Evolutionary conservation across 768 basidiomycete species (phyloP), one percentile per base, ranked within the genome.

Genomic region (Lyophyllum decastes): DNA sequence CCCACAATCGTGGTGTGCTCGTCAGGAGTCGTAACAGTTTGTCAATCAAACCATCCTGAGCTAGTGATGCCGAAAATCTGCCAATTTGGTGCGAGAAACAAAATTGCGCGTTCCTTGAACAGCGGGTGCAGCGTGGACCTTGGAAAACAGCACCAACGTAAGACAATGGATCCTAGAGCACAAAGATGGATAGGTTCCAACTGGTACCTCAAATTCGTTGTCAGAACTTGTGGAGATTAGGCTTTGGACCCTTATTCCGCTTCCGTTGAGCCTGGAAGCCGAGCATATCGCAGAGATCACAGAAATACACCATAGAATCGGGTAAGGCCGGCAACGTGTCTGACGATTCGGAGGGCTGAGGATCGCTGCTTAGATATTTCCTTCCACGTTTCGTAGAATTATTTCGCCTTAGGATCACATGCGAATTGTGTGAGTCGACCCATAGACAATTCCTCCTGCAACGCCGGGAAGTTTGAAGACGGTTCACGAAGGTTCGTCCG

Each of bases 231-330:
- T 33, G 51, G n/a, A 35, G 24, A 50, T 50, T 43, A 40, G n/a
- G 38, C 38, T 25, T 22, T 22, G 27, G 19, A 40, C 33, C 5
- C 16, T 10, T 41, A 10, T 41, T 35, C n/a, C 22, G 9, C 25
- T 11, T n/a, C 9, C 49, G 49, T 24, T 38, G 27, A 50, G 48
- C 25, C 47, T 49, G 38, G 47, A 55, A 26, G 55, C 48, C 48
- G 55, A 56, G 38, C 38, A 56, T 22, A 30, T 49, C 55, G 55
- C 55, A 56, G 35, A 49, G 33, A 4, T 26, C 30, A 21, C 17
- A 33, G 17, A n/a, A 27, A 6, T 14, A 5, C 35, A 38, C 16
- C 8, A 12, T 4, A 17, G 16, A 16, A 38, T 38, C 35, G 35
- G 11, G 6, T 17, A 16, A 30, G 30, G 4, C 30, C 10, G 30